Conservation (phyloP, 306 rosid species). For the Vigna mungo region DNA sequence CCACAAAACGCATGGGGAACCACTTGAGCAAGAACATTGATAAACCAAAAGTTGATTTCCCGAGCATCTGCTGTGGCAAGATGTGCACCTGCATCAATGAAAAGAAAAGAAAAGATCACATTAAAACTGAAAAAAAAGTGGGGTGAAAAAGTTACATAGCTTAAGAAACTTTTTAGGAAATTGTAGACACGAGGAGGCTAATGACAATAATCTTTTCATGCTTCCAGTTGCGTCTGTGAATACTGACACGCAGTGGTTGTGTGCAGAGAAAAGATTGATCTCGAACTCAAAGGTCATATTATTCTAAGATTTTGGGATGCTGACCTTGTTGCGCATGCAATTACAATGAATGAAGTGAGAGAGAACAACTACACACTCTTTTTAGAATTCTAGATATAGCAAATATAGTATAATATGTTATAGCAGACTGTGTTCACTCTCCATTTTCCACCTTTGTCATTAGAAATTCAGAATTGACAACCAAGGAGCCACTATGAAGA, state of each 20-base stretch:
- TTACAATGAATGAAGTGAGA: slow-evolving; percentile 57
- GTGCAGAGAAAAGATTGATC: slow-evolving; percentile 44
- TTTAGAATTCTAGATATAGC: slow-evolving; percentile 21
- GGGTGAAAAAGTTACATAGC: neutral
- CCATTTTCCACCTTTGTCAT: slow-evolving; percentile 36
- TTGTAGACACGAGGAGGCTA: slow-evolving; percentile 40
- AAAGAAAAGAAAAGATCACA: neutral
- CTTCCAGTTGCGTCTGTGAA: slow-evolving; percentile 44
- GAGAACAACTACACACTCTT: slow-evolving; percentile 42
- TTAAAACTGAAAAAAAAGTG: neutral
- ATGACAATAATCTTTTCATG: slow-evolving; percentile 45
- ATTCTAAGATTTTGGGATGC: slow-evolving; percentile 54
- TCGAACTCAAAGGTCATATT: slow-evolving; percentile 35
- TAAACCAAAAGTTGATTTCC: slow-evolving; percentile 95
- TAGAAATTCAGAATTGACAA: neutral
- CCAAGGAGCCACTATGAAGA: neutral
- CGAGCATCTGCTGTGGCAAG: slow-evolving; percentile 89
- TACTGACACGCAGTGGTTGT: slow-evolving; percentile 42
- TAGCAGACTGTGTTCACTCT: slow-evolving; percentile 24
- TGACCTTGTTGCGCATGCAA: slow-evolving; percentile 76
- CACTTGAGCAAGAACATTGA: slow-evolving; percentile 89
- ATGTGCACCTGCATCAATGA: slow-evolving; percentile 75
- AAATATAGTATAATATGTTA: slow-evolving; percentile 29
- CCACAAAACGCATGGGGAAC: slow-evolving; percentile 81
- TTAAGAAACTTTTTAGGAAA: slow-evolving; percentile 50